Percentiles rank a stretch among this genome's conserved stretches.
phyloP scores from a whole-genome alignment of 2,329 filamentous ascomycete species.

The Fusarium nelsonii region DNA sequence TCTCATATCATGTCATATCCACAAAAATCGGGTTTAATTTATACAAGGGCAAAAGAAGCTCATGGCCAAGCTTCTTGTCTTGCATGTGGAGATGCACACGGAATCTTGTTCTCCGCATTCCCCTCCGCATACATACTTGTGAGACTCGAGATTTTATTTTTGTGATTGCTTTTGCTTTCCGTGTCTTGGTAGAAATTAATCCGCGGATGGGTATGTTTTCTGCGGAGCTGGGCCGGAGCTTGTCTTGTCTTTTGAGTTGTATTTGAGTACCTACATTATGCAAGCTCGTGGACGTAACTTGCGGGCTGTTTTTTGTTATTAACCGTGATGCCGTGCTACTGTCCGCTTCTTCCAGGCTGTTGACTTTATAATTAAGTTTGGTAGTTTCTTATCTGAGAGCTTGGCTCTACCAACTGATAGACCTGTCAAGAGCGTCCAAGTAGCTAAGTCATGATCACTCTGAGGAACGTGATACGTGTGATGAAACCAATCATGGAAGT shows the following conservation, averaged over 20 bases:
- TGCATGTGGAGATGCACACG: constrained; percentile 20
- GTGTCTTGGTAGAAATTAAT: constrained; percentile 8
- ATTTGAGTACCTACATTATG: neutral
- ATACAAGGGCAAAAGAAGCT: constrained; percentile 18
- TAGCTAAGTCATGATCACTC: neutral
- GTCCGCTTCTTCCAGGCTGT: neutral
- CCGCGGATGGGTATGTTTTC: constrained; percentile 2
- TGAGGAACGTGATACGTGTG: neutral
- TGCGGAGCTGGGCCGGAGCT: neutral
- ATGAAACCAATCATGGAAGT: neutral
- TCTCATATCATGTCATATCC: neutral
- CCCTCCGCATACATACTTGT: neutral
- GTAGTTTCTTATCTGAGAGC: neutral
- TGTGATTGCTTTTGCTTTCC: neutral
- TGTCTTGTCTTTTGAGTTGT: constrained; percentile 12
- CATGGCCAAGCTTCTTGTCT: constrained; percentile 29
- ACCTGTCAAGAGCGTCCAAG: neutral
- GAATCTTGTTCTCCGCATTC: constrained; percentile 14
- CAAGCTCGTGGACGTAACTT: constrained; percentile 22
- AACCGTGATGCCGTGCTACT: constrained; percentile 1
- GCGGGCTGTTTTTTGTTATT: neutral
- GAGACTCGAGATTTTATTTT: neutral
- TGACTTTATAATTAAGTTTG: neutral
- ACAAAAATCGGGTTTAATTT: neutral
- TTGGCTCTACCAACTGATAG: neutral